Evolutionary conservation across 345 rosid species (phyloP).

Genomic region (Lepidium aucheri): DNA sequence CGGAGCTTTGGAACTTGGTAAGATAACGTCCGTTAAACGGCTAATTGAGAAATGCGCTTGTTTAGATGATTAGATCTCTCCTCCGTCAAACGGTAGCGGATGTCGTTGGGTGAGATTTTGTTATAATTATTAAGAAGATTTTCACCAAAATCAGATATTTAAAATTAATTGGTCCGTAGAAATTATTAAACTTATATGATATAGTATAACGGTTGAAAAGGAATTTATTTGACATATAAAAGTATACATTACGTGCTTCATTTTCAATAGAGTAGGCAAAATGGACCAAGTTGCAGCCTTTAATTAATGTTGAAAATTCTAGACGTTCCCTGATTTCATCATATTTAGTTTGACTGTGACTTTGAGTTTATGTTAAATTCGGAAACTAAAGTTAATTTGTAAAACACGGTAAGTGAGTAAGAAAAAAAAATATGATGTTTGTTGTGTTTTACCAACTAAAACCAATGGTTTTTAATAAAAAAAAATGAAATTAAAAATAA

Average conservation of each 20-base stretch:
- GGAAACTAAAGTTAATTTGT: no score
- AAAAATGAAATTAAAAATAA: no score
- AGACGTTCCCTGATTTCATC: conserved; percentile 4
- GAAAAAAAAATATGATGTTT: neutral
- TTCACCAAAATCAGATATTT: neutral
- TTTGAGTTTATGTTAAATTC: neutral
- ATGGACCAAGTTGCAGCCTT: conserved; percentile 14
- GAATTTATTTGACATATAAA: neutral
- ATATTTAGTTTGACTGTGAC: conserved; percentile 6
- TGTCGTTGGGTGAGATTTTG: neutral
- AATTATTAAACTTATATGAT: neutral
- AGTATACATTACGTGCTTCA: neutral
- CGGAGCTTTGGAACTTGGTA: conserved; percentile 13
- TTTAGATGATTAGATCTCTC: neutral
- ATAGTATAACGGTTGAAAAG: neutral
- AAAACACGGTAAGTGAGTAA: no score
- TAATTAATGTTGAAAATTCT: neutral
- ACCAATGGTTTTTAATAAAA: no score
- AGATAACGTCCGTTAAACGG: conserved; percentile 22
- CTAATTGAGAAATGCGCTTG: neutral
- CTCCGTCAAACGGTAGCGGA: conserved; percentile 3
- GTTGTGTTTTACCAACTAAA: neutral
- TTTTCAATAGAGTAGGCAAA: conserved; percentile 12
- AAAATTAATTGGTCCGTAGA: neutral
- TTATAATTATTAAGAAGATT: neutral